phyloP scores from a whole-genome alignment of 495 filamentous ascomycete species.

The Xylaria palmicola region DNA sequence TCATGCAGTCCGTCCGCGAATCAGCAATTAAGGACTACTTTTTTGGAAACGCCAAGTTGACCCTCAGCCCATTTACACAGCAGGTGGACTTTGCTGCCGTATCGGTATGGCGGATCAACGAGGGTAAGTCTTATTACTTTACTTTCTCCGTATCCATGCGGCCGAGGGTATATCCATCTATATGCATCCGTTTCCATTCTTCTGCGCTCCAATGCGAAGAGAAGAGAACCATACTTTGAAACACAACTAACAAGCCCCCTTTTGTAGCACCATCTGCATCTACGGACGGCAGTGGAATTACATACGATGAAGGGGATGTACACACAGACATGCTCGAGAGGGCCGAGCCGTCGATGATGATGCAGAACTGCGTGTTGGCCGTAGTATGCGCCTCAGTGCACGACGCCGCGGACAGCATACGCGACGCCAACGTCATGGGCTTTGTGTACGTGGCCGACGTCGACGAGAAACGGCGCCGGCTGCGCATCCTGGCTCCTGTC shows the following conservation, averaged over 20 bases:
- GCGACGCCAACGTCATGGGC: constrained; percentile 83
- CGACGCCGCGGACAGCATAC: constrained; percentile 68
- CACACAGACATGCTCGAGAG: constrained; percentile 53
- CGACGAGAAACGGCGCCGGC: constrained; percentile 76
- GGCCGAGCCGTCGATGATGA: constrained; percentile 55
- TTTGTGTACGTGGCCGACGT: constrained; percentile 91
- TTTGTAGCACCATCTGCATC: constrained; percentile 9
- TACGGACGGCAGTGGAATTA: constrained; percentile 16
- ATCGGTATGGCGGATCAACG: constrained; percentile 63
- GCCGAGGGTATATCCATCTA: background rate
- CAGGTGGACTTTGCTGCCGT: constrained; percentile 72
- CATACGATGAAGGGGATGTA: constrained; percentile 23
- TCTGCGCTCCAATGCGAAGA: background rate
- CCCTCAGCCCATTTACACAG: constrained; percentile 81
- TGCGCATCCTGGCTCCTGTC: constrained; percentile 79
- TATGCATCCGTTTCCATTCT: background rate
- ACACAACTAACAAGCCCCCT: background rate
- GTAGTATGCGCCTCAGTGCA: constrained; percentile 69
- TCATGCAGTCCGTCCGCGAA: constrained; percentile 68
- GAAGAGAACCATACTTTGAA: too few relatives aligned
- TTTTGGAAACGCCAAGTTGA: constrained; percentile 75
- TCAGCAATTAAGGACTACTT: constrained; percentile 87
- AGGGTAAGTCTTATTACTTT: constrained; percentile 39
- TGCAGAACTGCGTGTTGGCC: constrained; percentile 72
- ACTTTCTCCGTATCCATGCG: background rate